These are phyloP conservation scores for Vicia sativa DNA, from an alignment of 306 rosid genomes.

Conservation along the genomic window DNA sequence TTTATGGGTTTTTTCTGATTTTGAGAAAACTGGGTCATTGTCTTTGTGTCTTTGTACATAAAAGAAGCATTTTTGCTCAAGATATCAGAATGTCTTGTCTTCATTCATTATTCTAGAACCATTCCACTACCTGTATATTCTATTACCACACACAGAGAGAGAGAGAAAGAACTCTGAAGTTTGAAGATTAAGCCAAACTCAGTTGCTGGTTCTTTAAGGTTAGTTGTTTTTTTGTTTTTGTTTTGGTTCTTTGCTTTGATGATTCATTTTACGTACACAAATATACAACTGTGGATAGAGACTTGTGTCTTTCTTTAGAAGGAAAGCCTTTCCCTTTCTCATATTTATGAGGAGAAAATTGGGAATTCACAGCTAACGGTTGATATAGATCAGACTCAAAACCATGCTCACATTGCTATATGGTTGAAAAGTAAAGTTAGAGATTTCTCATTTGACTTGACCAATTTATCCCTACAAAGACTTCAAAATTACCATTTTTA, in stretches of 20 bases:
- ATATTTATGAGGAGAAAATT: constrained; percentile 37
- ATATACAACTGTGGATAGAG: constrained; percentile 60
- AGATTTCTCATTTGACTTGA: constrained; percentile 20
- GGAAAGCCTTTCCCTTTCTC: constrained; percentile 53
- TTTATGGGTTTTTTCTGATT: constrained; percentile 45
- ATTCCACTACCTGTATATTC: constrained; percentile 7
- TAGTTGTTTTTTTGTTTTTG: constrained; percentile 47
- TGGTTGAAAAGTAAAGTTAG: constrained; percentile 48
- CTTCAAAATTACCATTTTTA: not conserved
- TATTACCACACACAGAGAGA: constrained; percentile 29
- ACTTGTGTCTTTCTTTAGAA: constrained; percentile 81
- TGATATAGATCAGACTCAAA: constrained; percentile 36
- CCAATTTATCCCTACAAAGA: constrained; percentile 32
- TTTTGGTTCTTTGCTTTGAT: constrained; percentile 46
- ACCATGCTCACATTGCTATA: constrained; percentile 10
- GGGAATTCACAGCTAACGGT: constrained; percentile 44
- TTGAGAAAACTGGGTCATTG: constrained; percentile 40
- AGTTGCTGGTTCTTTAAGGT: constrained; percentile 68
- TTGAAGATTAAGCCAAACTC: constrained; percentile 60
- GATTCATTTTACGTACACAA: constrained; percentile 42
- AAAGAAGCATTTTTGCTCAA: constrained; percentile 42
- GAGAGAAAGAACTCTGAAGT: constrained; percentile 39
- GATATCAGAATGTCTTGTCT: constrained; percentile 27
- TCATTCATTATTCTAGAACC: constrained; percentile 52
- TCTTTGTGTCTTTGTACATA: constrained; percentile 23